Evolutionary conservation across 78 protist genomes (phyloP), one percentile per base, ranked within the genome.

Genomic region (Dictyostelium purpureum): DNA sequence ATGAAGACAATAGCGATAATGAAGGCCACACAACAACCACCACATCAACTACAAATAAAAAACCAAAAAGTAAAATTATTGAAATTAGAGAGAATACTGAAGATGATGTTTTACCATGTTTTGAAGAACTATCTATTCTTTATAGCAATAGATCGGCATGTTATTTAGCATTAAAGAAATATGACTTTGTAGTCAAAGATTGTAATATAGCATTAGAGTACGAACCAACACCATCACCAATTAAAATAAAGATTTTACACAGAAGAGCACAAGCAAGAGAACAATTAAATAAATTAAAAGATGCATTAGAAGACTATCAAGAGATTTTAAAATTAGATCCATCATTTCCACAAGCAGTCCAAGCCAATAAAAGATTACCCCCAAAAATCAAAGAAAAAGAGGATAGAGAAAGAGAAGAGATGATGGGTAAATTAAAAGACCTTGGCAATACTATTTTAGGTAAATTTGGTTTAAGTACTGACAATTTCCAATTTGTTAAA

Each of bases 401-500:
- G 4, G 96, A 93, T 26, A 18, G 7, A 56, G 88, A 87, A 31
- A 79, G 90, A 54, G 95, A 77, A 35, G 97, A 95, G 88, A 81
- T 96, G 94, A 61, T 96, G 75, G 92, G 95, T n/a, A 96, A 98
- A 79, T 93, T 98, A 10, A 97, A 97, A 87, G 97, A 91, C 40
- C 71, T 97, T 2, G 99, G 99, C 6, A 97, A 98, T 67, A 52
- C 45, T 14, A 0, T 97, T 21, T 78, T 98, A 18, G 98, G 98
- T 2, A 81, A 82, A 77, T 96, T 98, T 69, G 99, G 99, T 12
- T 16, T 98, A 47, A 52, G 87, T 1, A 76, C 96, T 31, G 97
- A 98, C 51, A 96, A 98, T 54, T 98, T 98, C 69, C 67, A 97
- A 94, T 77, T 98, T 26, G 82, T 82, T n/a, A 87, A 98, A 77